Evolutionary conservation across 2,329 filamentous ascomycete genomes (phyloP).

Genomic region (Paecilomyces fulvus): DNA sequence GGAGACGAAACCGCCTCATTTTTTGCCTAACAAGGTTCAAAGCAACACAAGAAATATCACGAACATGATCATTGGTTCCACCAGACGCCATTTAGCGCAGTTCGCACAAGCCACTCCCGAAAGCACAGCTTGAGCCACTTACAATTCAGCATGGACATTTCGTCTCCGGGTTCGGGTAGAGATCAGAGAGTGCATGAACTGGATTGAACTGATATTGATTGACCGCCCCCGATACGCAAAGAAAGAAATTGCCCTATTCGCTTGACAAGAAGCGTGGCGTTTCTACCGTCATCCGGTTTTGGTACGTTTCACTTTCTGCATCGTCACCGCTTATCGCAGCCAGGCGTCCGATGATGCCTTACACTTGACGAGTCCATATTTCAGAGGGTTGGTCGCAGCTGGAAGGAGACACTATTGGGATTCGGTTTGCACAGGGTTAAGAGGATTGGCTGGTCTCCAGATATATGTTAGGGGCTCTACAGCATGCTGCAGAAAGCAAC

Average conservation of each 20-base stretch:
- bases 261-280: not conserved
- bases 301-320: not conserved
- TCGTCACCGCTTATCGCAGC: not conserved
- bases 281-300: not conserved
- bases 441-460: too few relatives aligned
- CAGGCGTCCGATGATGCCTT: not conserved
- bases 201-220: not conserved
- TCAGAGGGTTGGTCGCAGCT: not conserved
- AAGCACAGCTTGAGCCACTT: not conserved
- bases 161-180: not conserved
- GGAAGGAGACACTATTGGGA: not conserved
- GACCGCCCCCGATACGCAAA: not conserved
- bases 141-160: not conserved
- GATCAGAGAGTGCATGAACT: not conserved
- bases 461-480: too few relatives aligned
- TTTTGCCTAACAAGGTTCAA: not conserved
- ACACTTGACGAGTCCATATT: not conserved
- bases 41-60: not conserved
- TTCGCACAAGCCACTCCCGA: not conserved
- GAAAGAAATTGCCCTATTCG: not conserved
- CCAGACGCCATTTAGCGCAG: not conserved
- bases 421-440: not conserved
- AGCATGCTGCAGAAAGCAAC: too few relatives aligned
- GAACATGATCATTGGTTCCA: not conserved
- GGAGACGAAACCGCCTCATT: not conserved